Evolutionary conservation across 306 rosid species (phyloP), one percentile per base, ranked within the genome.

Genomic region (Gastrolobium villosum): DNA sequence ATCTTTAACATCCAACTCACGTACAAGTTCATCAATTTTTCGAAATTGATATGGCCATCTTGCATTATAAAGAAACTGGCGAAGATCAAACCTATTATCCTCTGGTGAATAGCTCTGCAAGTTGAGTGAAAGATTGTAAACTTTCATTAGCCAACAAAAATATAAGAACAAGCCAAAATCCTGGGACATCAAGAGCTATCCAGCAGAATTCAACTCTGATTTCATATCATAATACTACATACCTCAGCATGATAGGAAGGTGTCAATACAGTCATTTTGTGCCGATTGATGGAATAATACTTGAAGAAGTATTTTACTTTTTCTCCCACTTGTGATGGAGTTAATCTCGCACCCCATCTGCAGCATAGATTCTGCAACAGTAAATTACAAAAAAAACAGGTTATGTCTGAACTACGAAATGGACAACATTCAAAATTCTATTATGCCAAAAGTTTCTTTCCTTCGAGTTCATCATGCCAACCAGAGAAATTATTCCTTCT

Each of bases 181-280:
- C 49, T 3, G 15, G 26, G 37, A 46, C 7, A 49, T 55, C 49
- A 28, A 66, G 30, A 36, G 49, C 65, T 59, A 53, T 40, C 9
- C 9, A 60, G 67, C 62, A 50, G 32, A 56, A 43, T 57, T 41
- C 37, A 65, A 57, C 53, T 5, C 9, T 30, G 67, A 66, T 54
- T 50, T 50, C 60, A 44, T 26, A 7, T 44, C 40, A 57, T 37
- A 5, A 4, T 71, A 30, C 55, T 41, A 34, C 65, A 56, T 83
- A 95, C 98, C 96, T 95, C 99, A 11, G 97, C 99, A 40, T 95
- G 99, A 86, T 95, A 95, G 50, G 98, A 92, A 10, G 99, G 99
- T 40, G 98, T 92, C 81, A 91, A 46, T 7, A 87, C 92, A 1
- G 98, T 92, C 99, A 95, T 91, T 82, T 95, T 95, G 88, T 92